Evolutionary conservation across 768 basidiomycete species (phyloP).

Genomic region (Lactarius akahatsu): DNA sequence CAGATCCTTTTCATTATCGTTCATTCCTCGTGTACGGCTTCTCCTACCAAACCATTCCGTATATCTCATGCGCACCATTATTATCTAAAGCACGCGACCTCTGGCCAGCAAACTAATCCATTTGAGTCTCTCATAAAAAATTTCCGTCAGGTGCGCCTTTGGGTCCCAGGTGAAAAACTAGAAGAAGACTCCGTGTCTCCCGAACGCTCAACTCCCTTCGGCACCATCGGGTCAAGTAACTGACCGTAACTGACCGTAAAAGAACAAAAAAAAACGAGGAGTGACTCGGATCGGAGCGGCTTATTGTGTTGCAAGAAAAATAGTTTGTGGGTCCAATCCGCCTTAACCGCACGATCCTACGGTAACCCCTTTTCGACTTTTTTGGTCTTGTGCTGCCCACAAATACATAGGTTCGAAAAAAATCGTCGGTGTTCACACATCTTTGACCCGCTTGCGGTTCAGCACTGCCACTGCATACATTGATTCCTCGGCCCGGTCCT

Average conservation of each 20-base stretch:
- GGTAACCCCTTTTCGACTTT: constrained; percentile 2
- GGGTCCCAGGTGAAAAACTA: neutral
- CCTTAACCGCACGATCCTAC: neutral
- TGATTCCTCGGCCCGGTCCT: neutral
- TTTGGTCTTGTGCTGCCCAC: constrained; percentile 1
- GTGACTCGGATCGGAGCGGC: neutral
- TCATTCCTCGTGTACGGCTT: neutral
- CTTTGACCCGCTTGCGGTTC: neutral
- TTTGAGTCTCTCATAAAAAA: neutral
- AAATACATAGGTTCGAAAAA: constrained; percentile 3
- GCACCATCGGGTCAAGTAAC: neutral
- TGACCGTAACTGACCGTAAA: neutral
- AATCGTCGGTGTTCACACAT: neutral
- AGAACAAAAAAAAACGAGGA: constrained; percentile 1
- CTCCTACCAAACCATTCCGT: neutral
- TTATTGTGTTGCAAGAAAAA: neutral
- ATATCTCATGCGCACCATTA: neutral
- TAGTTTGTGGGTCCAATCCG: neutral
- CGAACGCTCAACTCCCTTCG: neutral
- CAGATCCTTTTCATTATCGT: neutral
- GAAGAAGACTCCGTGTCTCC: neutral
- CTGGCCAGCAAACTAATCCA: neutral
- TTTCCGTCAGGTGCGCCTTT: neutral
- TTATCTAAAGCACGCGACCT: neutral
- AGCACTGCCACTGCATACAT: neutral